phyloP scores from a whole-genome alignment of 2,329 filamentous ascomycete species.

The Didymella pomorum region DNA sequence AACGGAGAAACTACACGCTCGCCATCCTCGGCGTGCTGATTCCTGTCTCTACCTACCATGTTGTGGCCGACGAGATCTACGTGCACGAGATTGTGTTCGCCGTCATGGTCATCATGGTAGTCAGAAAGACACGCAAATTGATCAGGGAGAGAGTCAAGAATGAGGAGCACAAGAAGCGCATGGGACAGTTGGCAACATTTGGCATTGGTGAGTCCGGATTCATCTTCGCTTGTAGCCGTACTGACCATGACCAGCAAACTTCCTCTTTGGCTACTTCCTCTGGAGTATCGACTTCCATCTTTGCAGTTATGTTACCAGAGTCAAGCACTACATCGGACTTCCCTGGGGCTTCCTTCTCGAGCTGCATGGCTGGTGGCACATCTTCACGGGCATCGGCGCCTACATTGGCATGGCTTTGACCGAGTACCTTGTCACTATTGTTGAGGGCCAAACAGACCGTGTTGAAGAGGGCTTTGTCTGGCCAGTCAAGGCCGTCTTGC shows the following conservation, averaged over 20 bases:
- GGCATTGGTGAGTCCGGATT: conserved; percentile 36
- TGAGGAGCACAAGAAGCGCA: conserved; percentile 29
- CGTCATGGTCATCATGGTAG: conserved; percentile 53
- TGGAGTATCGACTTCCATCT: conserved; percentile 66
- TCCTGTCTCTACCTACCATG: conserved; percentile 48
- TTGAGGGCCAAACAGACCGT: conserved; percentile 36
- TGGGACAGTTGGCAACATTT: conserved; percentile 39
- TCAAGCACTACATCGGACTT: conserved; percentile 59
- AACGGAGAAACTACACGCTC: conserved; percentile 37
- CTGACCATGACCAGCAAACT: conserved; percentile 42
- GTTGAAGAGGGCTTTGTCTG: conserved; percentile 49
- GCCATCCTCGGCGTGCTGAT: conserved; percentile 42
- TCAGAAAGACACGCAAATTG: conserved; percentile 36
- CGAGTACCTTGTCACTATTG: conserved; percentile 48
- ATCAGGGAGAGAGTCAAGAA: conserved; percentile 40
- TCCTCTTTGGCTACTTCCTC: conserved; percentile 61
- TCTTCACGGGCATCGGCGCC: conserved; percentile 65
- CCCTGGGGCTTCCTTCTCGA: conserved; percentile 66
- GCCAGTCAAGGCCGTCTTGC: conserved; percentile 44
- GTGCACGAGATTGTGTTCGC: conserved; percentile 52
- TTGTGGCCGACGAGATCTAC: conserved; percentile 51
- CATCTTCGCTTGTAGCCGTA: neutral
- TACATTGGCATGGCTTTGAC: conserved; percentile 51
- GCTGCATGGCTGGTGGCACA: conserved; percentile 71
- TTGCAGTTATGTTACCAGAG: conserved; percentile 58